A percentile compares a stretch with the other conserved stretches of the same genome.
These are phyloP conservation scores for Entomortierella parvispora DNA, from an alignment of 192 early-diverging fungal species.

Conservation along the genomic window DNA sequence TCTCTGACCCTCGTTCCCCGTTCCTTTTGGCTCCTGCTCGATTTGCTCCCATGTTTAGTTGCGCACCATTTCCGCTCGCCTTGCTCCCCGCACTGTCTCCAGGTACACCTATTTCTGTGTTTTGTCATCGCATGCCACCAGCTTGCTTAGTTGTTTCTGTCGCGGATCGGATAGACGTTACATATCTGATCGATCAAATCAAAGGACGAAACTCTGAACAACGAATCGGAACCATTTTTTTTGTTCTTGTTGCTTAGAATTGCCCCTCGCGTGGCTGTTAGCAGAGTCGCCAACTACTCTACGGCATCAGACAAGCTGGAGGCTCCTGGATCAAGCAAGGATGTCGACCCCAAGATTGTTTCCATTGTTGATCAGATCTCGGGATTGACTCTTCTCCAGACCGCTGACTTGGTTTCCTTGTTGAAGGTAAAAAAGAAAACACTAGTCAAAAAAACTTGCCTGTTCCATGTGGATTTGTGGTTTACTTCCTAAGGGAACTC, in stretches of 20 bases:
- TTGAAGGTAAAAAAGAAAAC: conserved; percentile 78
- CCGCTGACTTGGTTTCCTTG: conserved; percentile 86
- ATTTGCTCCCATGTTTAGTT: conserved; percentile 1
- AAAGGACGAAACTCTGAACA: too few relatives aligned
- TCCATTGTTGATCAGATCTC: conserved; percentile 92
- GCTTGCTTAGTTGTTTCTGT: too few relatives aligned
- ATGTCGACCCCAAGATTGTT: conserved; percentile 74
- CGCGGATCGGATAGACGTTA: too few relatives aligned
- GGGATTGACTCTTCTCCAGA: conserved; percentile 90
- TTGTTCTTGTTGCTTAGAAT: conserved; percentile 13
- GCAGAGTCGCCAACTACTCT: conserved; percentile 47
- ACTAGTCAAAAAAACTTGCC: neutral
- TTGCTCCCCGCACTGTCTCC: conserved; percentile 24
- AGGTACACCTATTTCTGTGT: conserved; percentile 14
- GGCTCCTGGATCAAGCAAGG: conserved; percentile 67
- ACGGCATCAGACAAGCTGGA: conserved; percentile 63
- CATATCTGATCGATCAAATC: too few relatives aligned
- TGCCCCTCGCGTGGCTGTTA: conserved; percentile 42
- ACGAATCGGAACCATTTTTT: neutral
- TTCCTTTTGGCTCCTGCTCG: too few relatives aligned
- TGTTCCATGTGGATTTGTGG: too few relatives aligned
- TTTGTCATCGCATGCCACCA: too few relatives aligned
- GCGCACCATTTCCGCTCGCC: conserved; percentile 32
- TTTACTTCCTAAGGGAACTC: too few relatives aligned
- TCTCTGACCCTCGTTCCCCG: too few relatives aligned